A percentile compares a stretch with the other conserved stretches of the same genome.
These are phyloP conservation scores for Chlamydomonas sphaeroides DNA, from an alignment of 139 green algal species.

Conservation along the genomic window DNA sequence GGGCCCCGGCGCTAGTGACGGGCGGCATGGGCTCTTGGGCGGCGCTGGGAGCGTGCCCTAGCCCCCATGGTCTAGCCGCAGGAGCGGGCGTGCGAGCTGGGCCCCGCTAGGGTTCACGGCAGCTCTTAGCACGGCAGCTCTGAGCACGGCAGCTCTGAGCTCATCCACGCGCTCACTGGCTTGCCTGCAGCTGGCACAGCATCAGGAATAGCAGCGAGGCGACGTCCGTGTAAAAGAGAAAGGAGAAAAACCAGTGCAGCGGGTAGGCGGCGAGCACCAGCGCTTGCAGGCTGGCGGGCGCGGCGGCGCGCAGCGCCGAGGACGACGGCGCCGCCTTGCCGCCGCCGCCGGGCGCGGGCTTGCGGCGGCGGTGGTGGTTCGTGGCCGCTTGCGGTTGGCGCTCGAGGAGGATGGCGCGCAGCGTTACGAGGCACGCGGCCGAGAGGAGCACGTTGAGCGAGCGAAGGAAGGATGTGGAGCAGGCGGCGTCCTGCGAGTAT, in stretches of 20 bases:
- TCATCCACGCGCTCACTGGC: background rate
- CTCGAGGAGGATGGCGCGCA: constrained; percentile 35
- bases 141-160: too few relatives aligned
- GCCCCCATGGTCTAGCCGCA: too few relatives aligned
- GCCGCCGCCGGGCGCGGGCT: background rate
- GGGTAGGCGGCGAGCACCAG: constrained; percentile 66
- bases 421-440: constrained; percentile 52
- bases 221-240: constrained; percentile 95
- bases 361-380: background rate
- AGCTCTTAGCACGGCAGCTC: too few relatives aligned
- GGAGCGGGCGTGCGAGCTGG: too few relatives aligned
- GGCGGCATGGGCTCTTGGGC: too few relatives aligned
- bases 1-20: too few relatives aligned
- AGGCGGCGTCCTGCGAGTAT: constrained; percentile 54
- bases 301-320: constrained; percentile 16
- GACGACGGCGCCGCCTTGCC: background rate
- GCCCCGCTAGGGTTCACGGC: too few relatives aligned
- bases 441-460: constrained; percentile 71
- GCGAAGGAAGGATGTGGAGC: constrained; percentile 67
- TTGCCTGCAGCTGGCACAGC: constrained; percentile 46
- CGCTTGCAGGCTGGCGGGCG: background rate
- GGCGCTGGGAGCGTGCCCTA: too few relatives aligned
- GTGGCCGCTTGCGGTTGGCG: background rate
- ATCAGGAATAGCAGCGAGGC: constrained; percentile 75
- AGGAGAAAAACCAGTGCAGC: constrained; percentile 90